Base-by-base conservation (phyloP, 2,329 filamentous ascomycete genomes). In the Fusarium mundagurra region DNA sequence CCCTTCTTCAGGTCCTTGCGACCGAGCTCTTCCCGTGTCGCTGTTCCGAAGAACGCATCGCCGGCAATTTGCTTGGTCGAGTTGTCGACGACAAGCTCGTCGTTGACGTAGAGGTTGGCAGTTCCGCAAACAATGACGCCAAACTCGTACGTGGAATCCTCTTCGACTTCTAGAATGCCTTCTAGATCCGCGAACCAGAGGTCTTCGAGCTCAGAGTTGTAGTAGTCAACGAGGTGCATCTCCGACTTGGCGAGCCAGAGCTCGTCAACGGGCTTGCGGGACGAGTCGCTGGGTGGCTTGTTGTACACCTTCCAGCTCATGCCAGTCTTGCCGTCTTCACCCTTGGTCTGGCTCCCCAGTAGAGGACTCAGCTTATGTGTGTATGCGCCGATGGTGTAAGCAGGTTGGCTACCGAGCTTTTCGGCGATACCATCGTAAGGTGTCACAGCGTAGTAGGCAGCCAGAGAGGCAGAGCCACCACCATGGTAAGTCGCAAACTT, bases 371-470 rank as follows among this genome's bases (percentile, higher is more conserved):
- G 85, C 77, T 90, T 91, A 81, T 92, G 90, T 1, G 89, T 90
- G 79, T 92, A 91, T 44, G 88, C 88, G 16, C 91, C 91, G 48
- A 91, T 87, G 4, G 88, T 85, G 78, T 90, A 92, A 4, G 79
- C 80, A 0, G 87, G 86, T 10, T 82, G 64, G 1, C 80, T 81
- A 17, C 77, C 79, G 2, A 89, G 82, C 78, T 89, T 88, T 39
- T 85, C 85, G 44, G 86, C 87, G 76, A 95, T 93, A 12, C 92
- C 92, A 64, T 93, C 91, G 33, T 92, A 90, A 5, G 93, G 93
- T 1, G 91, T 94, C 27, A 94, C 87, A 54, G 92, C 92, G 67
- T 92, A 91, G 82, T 93, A 93, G 12, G 88, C 84, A 16, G 82
- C 82, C 34, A 90, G 81, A 1, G 89, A 87, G 4, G 91, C 92